Evolutionary conservation across 305 asterid genomes (phyloP).

Genomic region (Plantago rigida): DNA sequence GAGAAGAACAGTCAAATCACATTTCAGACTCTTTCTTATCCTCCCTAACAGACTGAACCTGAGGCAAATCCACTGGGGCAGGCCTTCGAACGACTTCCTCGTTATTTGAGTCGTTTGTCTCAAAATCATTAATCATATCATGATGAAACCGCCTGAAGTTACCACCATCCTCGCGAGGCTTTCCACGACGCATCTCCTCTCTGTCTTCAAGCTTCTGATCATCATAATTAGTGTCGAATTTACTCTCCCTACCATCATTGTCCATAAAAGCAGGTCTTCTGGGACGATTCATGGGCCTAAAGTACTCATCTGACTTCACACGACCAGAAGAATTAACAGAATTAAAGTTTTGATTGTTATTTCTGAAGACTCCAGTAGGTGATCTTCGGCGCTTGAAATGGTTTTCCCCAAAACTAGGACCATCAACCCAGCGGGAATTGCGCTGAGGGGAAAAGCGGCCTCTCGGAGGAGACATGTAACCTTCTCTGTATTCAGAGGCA

Average conservation of each 20-base stretch:
- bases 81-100: slow-evolving; percentile 29
- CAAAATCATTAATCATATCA: slow-evolving; percentile 30
- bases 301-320: slow-evolving; percentile 38
- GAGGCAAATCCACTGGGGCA: slow-evolving; percentile 33
- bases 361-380: slow-evolving; percentile 36
- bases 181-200: slow-evolving; percentile 30
- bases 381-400: slow-evolving; percentile 45
- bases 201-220: slow-evolving; percentile 40
- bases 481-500: slow-evolving; percentile 43
- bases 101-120: slow-evolving; percentile 27
- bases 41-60: slow-evolving; percentile 27
- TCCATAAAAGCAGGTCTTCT: slow-evolving; percentile 36
- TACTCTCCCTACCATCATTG: slow-evolving; percentile 30
- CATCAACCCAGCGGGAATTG: slow-evolving; percentile 41
- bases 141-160: slow-evolving; percentile 27
- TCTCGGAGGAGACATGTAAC: slow-evolving; percentile 46
- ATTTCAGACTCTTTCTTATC: slow-evolving; percentile 30
- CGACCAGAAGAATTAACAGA: slow-evolving; percentile 35
- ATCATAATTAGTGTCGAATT: slow-evolving; percentile 31
- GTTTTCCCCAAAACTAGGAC: slow-evolving; percentile 36
- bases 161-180: slow-evolving; percentile 27
- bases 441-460: slow-evolving; percentile 47
- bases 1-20: slow-evolving; percentile 14
- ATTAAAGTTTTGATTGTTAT: slow-evolving; percentile 36
- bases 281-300: slow-evolving; percentile 34